phyloP scores from a whole-genome alignment of 2,329 filamentous ascomycete species.

The Cladosporium sphaerospermum region DNA sequence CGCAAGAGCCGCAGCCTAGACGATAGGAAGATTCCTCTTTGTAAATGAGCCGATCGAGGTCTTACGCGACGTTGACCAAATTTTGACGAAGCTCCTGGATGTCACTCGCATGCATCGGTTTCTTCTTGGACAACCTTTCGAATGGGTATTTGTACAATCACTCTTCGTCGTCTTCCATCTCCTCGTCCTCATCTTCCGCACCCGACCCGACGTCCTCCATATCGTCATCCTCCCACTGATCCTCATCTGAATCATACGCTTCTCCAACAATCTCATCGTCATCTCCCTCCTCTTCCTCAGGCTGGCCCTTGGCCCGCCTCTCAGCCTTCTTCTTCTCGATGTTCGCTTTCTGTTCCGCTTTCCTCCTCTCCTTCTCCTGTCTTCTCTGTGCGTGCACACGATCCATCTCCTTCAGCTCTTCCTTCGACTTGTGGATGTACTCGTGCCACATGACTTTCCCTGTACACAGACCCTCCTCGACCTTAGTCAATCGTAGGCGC shows the following conservation, averaged over 20 bases:
- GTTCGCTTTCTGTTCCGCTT: constrained; percentile 80
- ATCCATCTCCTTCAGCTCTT: constrained; percentile 73
- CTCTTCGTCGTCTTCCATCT: constrained; percentile 19
- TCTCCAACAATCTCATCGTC: constrained; percentile 35
- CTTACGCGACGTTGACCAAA: no score
- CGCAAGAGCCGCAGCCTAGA: no score
- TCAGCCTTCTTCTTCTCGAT: constrained; percentile 76
- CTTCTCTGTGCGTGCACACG: constrained; percentile 72
- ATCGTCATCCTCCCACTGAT: constrained; percentile 45
- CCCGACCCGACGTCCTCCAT: constrained; percentile 39
- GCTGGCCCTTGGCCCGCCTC: constrained; percentile 39
- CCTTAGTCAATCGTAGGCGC: constrained; percentile 83
- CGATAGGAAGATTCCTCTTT: no score
- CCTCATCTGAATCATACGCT: constrained; percentile 46
- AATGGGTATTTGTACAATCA: constrained; percentile 1
- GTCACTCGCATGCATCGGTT: no score
- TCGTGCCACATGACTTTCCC: constrained; percentile 98
- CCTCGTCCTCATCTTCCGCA: constrained; percentile 22
- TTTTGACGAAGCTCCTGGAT: no score
- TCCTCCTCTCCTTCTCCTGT: constrained; percentile 75
- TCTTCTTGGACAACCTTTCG: no score
- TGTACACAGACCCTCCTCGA: constrained; percentile 85
- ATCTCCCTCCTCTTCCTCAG: constrained; percentile 35
- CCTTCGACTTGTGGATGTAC: constrained; percentile 76
- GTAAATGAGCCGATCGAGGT: no score